phyloP scores from a whole-genome alignment of 148 eudicot genomes.

The Beta vulgaris region DNA sequence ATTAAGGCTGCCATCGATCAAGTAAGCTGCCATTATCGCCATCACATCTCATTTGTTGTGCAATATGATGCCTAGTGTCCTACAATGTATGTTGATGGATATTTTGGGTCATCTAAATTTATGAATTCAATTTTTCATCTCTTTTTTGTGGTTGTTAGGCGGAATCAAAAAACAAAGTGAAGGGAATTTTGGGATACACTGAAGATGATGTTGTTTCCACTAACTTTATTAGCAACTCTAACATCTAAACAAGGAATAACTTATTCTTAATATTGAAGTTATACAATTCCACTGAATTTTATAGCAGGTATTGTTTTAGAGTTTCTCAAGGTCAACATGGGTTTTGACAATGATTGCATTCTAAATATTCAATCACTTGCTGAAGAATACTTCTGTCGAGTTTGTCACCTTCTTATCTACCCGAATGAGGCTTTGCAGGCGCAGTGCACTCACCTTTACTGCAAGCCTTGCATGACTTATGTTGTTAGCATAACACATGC shows the following conservation, averaged over 20 bases:
- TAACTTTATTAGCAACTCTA: slow-evolving; percentile 13
- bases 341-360: slow-evolving; percentile 94
- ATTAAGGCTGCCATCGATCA: slow-evolving; percentile 66
- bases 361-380: slow-evolving; percentile 70
- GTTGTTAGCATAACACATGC: slow-evolving; percentile 69
- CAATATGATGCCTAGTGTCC: not conserved
- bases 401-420: slow-evolving; percentile 86
- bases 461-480: slow-evolving; percentile 85
- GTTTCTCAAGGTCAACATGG: slow-evolving; percentile 47
- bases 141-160: slow-evolving; percentile 28
- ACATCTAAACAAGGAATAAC: not conserved
- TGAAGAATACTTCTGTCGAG: slow-evolving; percentile 92
- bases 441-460: slow-evolving; percentile 84
- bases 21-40: slow-evolving; percentile 31
- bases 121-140: not conserved
- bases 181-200: slow-evolving; percentile 71
- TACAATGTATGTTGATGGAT: not conserved
- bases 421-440: slow-evolving; percentile 89
- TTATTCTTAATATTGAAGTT: not conserved
- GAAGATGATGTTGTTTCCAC: slow-evolving; percentile 76
- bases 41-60: not conserved
- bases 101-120: too few species aligned
- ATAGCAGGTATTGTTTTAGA: slow-evolving; percentile 12
- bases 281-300: not conserved
- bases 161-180: slow-evolving; percentile 68